Percentiles rank a stretch among this genome's conserved stretches.
phyloP scores from a whole-genome alignment of 495 filamentous ascomycete species.

The Penicillium diatomitis region DNA sequence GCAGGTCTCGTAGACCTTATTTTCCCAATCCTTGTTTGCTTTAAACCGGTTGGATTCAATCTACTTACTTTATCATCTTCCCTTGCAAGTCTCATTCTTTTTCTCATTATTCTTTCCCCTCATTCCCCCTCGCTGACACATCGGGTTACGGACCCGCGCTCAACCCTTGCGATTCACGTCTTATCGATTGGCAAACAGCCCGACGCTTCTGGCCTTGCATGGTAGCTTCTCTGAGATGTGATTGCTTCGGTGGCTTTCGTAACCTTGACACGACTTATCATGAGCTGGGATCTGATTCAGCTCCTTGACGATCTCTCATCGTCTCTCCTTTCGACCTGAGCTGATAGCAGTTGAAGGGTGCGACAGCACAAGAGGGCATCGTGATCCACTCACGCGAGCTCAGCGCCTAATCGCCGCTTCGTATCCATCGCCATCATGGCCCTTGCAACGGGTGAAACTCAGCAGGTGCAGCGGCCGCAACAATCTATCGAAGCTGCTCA shows the following conservation, averaged over 20 bases:
- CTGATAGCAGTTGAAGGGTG: not conserved
- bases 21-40: not conserved
- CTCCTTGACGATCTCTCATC: conserved; percentile 29
- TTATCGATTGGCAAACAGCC: conserved; percentile 14
- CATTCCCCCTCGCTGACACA: conserved; percentile 13
- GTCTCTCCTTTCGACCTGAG: conserved; percentile 10
- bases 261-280: conserved; percentile 24
- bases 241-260: conserved; percentile 9
- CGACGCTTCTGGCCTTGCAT: conserved; percentile 26
- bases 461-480: conserved; percentile 3
- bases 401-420: conserved; percentile 5
- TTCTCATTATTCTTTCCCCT: conserved; percentile 7
- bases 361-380: not conserved
- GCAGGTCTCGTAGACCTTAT: too few relatives aligned
- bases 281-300: conserved; percentile 25
- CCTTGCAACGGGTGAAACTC: conserved; percentile 4
- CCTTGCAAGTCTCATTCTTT: conserved; percentile 1
- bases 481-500: conserved; percentile 22
- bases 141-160: conserved; percentile 10
- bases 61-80: conserved; percentile 3
- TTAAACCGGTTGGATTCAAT: not conserved
- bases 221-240: conserved; percentile 23
- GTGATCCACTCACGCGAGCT: conserved; percentile 6
- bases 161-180: conserved; percentile 13
- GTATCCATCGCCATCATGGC: conserved; percentile 9